Conservation (phyloP, 768 basidiomycete species). For the Kockovaella imperatae region DNA sequence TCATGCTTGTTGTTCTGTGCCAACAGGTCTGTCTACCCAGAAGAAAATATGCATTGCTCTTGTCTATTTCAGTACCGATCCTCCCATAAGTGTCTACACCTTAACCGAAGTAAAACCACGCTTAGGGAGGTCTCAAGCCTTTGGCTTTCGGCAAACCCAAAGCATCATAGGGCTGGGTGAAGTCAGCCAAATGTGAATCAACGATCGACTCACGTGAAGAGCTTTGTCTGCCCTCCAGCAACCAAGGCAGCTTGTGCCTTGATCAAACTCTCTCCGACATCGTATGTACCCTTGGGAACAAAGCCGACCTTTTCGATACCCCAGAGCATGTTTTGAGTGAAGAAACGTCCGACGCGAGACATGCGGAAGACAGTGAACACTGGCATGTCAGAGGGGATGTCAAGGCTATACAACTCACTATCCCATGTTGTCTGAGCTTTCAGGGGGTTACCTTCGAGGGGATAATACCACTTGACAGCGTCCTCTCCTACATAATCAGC, state of each 20-base stretch:
- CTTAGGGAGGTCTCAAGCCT: background rate
- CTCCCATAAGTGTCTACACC: no score
- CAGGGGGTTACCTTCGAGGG: slow-evolving; percentile 81
- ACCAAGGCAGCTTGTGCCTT: slow-evolving; percentile 71
- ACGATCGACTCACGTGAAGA: slow-evolving; percentile 40
- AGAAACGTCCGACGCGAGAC: slow-evolving; percentile 73
- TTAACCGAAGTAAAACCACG: background rate
- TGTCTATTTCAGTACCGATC: no score
- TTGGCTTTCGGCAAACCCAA: slow-evolving; percentile 39
- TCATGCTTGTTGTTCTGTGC: no score
- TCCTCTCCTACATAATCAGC: slow-evolving; percentile 27
- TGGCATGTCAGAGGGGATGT: slow-evolving; percentile 7
- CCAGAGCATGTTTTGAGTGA: slow-evolving; percentile 73
- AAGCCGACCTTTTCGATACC: slow-evolving; percentile 68
- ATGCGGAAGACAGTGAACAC: slow-evolving; percentile 60
- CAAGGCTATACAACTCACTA: slow-evolving; percentile 43
- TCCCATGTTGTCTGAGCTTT: slow-evolving; percentile 96
- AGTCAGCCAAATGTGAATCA: background rate
- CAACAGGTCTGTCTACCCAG: no score
- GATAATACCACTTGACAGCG: slow-evolving; percentile 79
- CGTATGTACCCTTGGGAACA: slow-evolving; percentile 84
- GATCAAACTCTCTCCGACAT: slow-evolving; percentile 82
- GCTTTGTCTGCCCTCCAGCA: slow-evolving; percentile 74
- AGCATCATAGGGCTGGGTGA: slow-evolving; percentile 39
- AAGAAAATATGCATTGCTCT: no score